These are phyloP conservation scores for Acanthamoeba castellanii DNA, from an alignment of 208 protist genomes.

Conservation along the genomic window DNA sequence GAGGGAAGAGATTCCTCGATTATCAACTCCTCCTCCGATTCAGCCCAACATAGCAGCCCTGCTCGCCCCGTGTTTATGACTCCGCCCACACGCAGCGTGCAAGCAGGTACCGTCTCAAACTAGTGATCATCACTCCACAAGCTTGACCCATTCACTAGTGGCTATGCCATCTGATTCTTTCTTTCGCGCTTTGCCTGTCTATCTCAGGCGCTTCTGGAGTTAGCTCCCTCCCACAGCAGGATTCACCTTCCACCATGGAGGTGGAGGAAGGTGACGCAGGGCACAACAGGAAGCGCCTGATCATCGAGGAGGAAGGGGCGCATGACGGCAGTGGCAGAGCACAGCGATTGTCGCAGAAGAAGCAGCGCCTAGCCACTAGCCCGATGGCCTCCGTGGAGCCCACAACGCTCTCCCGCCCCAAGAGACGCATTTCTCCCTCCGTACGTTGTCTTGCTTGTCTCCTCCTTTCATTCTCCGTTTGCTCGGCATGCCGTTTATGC, in stretches of 20 bases:
- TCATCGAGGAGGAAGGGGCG: neutral
- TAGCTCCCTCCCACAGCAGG: neutral
- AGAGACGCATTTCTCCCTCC: conserved; percentile 33
- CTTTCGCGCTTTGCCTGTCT: too few species aligned
- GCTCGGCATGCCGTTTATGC: neutral
- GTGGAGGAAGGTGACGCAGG: neutral
- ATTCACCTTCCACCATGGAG: conserved; percentile 31
- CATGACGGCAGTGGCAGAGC: neutral
- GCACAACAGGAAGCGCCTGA: conserved; percentile 25
- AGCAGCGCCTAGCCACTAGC: conserved; percentile 7
- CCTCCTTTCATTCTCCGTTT: neutral
- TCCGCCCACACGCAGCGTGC: neutral
- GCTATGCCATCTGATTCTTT: too few species aligned
- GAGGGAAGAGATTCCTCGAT: neutral
- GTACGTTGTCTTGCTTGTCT: neutral
- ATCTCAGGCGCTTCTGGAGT: too few species aligned
- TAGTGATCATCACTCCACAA: too few species aligned
- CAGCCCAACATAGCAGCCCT: neutral
- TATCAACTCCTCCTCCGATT: neutral
- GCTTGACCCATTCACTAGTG: neutral
- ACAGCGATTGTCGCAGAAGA: neutral
- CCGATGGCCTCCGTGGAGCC: neutral
- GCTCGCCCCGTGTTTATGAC: conserved; percentile 38
- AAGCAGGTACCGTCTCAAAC: neutral
- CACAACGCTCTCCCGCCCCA: neutral